Conservation (phyloP, 2,329 filamentous ascomycete genomes). For the Epichloe hybrida region DNA sequence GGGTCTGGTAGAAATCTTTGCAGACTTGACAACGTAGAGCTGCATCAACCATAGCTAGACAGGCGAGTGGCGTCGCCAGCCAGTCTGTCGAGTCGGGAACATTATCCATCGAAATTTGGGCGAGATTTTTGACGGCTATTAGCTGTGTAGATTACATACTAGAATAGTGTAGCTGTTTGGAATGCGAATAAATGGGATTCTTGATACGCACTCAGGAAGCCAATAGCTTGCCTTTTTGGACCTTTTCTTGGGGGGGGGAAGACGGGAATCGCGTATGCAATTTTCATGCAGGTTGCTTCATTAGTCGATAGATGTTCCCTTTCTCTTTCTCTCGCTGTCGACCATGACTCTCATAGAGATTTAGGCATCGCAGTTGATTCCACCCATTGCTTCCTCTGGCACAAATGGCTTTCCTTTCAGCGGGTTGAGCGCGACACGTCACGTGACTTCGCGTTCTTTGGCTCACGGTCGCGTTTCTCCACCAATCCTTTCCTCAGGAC, state of each 20-base stretch:
- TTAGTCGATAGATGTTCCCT: background rate
- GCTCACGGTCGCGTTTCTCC: background rate
- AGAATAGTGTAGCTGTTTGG: background rate
- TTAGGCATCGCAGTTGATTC: background rate
- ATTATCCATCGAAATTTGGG: slow-evolving; percentile 20
- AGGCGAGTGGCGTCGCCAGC: slow-evolving; percentile 54
- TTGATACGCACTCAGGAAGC: background rate
- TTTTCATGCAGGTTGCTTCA: background rate
- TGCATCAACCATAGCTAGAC: slow-evolving; percentile 61
- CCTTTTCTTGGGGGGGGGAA: background rate
- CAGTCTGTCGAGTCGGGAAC: slow-evolving; percentile 76
- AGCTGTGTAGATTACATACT: background rate
- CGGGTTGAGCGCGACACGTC: slow-evolving; percentile 3
- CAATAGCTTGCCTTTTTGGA: background rate
- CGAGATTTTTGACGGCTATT: background rate
- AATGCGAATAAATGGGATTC: background rate
- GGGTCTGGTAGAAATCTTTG: slow-evolving; percentile 96
- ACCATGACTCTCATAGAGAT: background rate
- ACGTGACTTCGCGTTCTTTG: slow-evolving; percentile 22
- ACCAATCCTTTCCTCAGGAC: too few relatives aligned
- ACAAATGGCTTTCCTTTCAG: too few relatives aligned
- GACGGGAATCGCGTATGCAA: background rate
- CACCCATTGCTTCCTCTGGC: too few relatives aligned
- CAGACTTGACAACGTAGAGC: slow-evolving; percentile 90
- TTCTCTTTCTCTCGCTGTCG: background rate